Evolutionary conservation across 2,329 filamentous ascomycete genomes (phyloP).

Genomic region (Sphaerulina vaccinii): DNA sequence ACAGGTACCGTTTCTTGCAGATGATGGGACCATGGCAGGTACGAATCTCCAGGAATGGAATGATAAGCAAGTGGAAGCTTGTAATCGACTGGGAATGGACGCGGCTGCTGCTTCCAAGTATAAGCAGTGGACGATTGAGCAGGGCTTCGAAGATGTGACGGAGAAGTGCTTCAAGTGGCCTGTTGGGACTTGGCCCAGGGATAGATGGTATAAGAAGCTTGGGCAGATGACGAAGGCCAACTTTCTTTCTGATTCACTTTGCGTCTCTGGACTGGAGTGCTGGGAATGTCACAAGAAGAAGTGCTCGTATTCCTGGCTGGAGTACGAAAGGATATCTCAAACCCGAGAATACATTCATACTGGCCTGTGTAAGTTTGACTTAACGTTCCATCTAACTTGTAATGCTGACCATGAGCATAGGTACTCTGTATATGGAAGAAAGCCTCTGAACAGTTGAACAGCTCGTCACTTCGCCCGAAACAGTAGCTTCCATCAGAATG

Average conservation of each 20-base stretch:
- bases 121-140: slow-evolving; percentile 13
- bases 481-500: no score
- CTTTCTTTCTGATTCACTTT: slow-evolving; percentile 37
- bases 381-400: no score
- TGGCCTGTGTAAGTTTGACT: slow-evolving; percentile 14
- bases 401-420: no score
- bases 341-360: slow-evolving; percentile 13
- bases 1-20: slow-evolving; percentile 40
- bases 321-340: slow-evolving; percentile 12
- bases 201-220: slow-evolving; percentile 25
- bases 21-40: slow-evolving; percentile 42
- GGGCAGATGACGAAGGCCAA: slow-evolving; percentile 20
- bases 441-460: no score
- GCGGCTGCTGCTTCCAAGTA: slow-evolving; percentile 11
- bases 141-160: slow-evolving; percentile 27
- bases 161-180: slow-evolving; percentile 24
- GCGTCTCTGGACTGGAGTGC: slow-evolving; percentile 6
- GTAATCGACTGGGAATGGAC: slow-evolving; percentile 6
- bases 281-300: slow-evolving; percentile 10
- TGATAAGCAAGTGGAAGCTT: slow-evolving; percentile 20
- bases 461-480: no score
- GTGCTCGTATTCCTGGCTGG: slow-evolving; percentile 8
- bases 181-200: slow-evolving; percentile 26
- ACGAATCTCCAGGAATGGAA: slow-evolving; percentile 25
- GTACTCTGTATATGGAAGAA: no score